These are phyloP conservation scores for Hypomyces perniciosus DNA, from an alignment of 2,329 filamentous ascomycete species.

Conservation along the genomic window DNA sequence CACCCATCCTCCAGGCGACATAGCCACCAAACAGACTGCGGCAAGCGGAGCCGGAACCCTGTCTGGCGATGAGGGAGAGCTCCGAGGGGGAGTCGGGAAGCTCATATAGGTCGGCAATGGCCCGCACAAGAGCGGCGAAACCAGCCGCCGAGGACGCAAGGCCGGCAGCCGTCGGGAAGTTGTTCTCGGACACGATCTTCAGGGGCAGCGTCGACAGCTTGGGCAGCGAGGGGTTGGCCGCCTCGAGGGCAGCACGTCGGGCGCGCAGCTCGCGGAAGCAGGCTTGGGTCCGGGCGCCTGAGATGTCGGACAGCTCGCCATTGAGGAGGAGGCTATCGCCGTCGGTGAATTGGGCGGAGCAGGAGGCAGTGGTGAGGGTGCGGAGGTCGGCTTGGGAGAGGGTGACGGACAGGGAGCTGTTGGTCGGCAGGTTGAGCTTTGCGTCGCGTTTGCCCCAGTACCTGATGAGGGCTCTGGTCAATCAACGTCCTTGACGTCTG, in stretches of 20 bases:
- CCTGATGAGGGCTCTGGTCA: conserved; percentile 17
- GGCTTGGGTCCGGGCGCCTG: conserved; percentile 84
- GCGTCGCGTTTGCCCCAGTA: conserved; percentile 97
- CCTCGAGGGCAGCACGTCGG: conserved; percentile 71
- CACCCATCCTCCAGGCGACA: conserved; percentile 86
- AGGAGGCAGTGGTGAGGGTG: conserved; percentile 92
- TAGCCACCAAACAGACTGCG: conserved; percentile 91
- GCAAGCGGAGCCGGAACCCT: conserved; percentile 93
- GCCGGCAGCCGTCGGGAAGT: conserved; percentile 96
- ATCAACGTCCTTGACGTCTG: too few relatives aligned
- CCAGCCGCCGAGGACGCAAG: conserved; percentile 68
- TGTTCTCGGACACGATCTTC: conserved; percentile 91
- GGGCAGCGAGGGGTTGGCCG: conserved; percentile 64
- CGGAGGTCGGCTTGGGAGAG: conserved; percentile 90
- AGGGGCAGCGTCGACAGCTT: conserved; percentile 73
- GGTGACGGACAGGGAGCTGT: conserved; percentile 94
- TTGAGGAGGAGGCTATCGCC: conserved; percentile 78
- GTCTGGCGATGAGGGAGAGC: conserved; percentile 81
- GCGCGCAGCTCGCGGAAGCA: conserved; percentile 83
- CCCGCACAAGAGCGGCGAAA: conserved; percentile 68
- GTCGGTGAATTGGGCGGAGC: conserved; percentile 63
- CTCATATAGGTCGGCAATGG: conserved; percentile 86
- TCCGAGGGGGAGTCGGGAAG: conserved; percentile 75
- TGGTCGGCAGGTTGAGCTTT: conserved; percentile 92
- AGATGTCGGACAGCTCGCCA: conserved; percentile 73